These are phyloP conservation scores for Suillus americanus DNA, from an alignment of 768 basidiomycete species.

Conservation along the genomic window DNA sequence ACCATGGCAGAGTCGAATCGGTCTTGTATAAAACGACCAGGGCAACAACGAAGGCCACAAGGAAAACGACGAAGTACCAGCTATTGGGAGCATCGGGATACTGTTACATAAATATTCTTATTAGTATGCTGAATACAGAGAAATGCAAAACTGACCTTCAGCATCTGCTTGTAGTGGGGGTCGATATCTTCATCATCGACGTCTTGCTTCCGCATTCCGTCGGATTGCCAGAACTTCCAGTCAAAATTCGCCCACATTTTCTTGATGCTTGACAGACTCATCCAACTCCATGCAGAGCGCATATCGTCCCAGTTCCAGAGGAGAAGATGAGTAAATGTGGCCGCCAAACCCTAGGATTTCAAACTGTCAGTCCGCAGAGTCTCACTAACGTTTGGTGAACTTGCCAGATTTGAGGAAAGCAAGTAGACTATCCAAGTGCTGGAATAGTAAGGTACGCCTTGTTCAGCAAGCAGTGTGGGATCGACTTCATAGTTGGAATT, in stretches of 20 bases:
- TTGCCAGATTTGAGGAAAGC: conserved; percentile 39
- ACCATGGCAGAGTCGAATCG: conserved; percentile 50
- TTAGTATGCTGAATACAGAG: not conserved
- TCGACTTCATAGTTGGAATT: conserved; percentile 41
- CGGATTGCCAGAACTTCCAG: conserved; percentile 43
- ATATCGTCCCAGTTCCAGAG: conserved; percentile 47
- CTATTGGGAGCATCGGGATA: conserved; percentile 24
- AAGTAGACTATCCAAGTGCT: conserved; percentile 47
- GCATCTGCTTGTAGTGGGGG: conserved; percentile 52
- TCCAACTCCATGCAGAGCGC: conserved; percentile 42
- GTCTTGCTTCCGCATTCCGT: conserved; percentile 37
- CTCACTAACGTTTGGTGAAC: not conserved
- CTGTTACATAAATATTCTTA: conserved; percentile 1
- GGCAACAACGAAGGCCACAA: conserved; percentile 1
- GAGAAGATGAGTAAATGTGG: conserved; percentile 47
- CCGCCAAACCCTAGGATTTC: conserved; percentile 37
- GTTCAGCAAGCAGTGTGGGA: conserved; percentile 36
- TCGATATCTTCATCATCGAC: conserved; percentile 35
- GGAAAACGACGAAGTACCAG: conserved; percentile 24
- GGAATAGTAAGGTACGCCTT: conserved; percentile 42
- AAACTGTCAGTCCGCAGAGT: not conserved
- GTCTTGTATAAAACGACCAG: conserved; percentile 31
- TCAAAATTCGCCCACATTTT: conserved; percentile 35
- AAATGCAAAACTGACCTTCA: conserved; percentile 35
- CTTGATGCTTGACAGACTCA: conserved; percentile 34